phyloP scores from a whole-genome alignment of 441 rosid genomes.

The Populus tomentosa region DNA sequence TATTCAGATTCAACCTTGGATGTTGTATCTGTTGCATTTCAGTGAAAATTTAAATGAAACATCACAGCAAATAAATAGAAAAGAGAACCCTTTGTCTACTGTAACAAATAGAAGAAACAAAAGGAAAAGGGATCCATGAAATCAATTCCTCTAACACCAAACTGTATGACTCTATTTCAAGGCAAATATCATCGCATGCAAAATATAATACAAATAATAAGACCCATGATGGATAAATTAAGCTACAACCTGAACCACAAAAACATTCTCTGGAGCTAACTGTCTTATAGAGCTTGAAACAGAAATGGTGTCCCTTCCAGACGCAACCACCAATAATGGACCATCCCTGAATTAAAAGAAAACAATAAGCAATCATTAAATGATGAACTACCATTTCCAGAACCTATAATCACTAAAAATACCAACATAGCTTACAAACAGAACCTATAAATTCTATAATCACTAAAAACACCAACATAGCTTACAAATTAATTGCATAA shows the following conservation, averaged over 20 bases:
- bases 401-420: background rate
- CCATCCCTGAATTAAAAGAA: slow-evolving; percentile 56
- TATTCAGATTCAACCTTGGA: slow-evolving; percentile 67
- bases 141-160: background rate
- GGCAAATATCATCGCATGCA: background rate
- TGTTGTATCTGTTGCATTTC: slow-evolving; percentile 67
- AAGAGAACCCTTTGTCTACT: background rate
- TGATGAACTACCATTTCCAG: background rate
- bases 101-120: background rate
- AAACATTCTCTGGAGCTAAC: slow-evolving; percentile 75
- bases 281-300: slow-evolving; percentile 70
- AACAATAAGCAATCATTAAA: background rate
- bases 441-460: too few relatives aligned
- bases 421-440: background rate
- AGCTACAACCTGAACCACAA: slow-evolving; percentile 72
- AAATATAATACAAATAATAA: background rate
- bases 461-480: background rate
- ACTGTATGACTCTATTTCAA: background rate
- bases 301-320: slow-evolving; percentile 79
- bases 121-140: background rate
- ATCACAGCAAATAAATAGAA: background rate
- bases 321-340: slow-evolving; percentile 82
- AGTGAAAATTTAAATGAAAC: slow-evolving; percentile 5
- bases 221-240: background rate
- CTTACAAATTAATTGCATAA: background rate